Base-by-base conservation (phyloP, 1,284 basidiomycete species). In the Pisolithus thermaeus region DNA sequence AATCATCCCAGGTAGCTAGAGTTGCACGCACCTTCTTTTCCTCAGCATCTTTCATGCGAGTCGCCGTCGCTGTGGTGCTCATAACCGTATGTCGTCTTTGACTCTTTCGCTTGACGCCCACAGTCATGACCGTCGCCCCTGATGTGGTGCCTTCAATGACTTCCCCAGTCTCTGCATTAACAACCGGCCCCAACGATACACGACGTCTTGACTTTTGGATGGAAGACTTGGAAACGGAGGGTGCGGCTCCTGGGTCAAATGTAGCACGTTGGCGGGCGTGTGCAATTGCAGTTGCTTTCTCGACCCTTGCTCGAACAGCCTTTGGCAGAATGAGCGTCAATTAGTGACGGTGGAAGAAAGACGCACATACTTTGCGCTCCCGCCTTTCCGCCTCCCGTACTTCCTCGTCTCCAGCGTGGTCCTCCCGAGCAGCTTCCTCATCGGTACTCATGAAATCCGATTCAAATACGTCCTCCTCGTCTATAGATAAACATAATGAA, bases 391-490 rank as follows among this genome's bases (percentile, higher is more conserved):
- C 85, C n/a, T 83, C 78, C 28, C 70, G 64, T 4, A 79, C 70
- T 36, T 71, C 70, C 44, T 70, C 75, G 61, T 90, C 88, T 0
- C 72, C 83, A 2, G 72, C 73, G 22, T 79, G 78, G 5, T 79
- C 78, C 27, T 78, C 78, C 47, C 78, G 75, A 0, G 61, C 70
- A 30, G 74, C 79, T 57, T 89, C 88, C 52, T 87, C 84, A 50
- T 90, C 89, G 1, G 87, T 91, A 55, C 85, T 89, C 54, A 81
- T 83, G 59, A 92, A 92, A 63, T 92, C 90, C 14, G 84, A 87
- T 55, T 78, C 87, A 56, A 89, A 89, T 8, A 84, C 65, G 60
- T 91, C 89, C 54, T 87, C 81, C 64, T 92, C 88, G 47, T 86
- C 89, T 88, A 57, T 18, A 9, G 12, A n/a, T 28, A 42, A 20